Evolutionary conservation across 1,284 basidiomycete species (phyloP).

Genomic region (Ceratobasidium sp.): DNA sequence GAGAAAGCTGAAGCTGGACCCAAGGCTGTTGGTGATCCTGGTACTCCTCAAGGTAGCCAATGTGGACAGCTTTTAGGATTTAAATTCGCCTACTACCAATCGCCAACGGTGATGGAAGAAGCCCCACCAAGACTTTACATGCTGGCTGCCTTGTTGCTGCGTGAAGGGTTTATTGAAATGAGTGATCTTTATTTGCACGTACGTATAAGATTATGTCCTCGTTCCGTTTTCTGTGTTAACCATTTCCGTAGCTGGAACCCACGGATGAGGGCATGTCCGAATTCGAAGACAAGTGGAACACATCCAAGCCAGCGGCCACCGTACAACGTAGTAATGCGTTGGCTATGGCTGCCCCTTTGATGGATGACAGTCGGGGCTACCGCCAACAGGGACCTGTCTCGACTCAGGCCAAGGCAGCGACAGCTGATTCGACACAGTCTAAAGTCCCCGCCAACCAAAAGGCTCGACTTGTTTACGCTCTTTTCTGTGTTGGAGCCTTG

Average conservation of each 20-base stretch:
- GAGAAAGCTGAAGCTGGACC: slow-evolving; percentile 55
- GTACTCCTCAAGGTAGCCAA: slow-evolving; percentile 38
- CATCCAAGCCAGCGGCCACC: slow-evolving; percentile 65
- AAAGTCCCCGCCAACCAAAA: slow-evolving; percentile 79
- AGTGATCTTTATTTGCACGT: slow-evolving; percentile 89
- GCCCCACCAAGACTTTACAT: slow-evolving; percentile 79
- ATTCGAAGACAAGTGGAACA: slow-evolving; percentile 69
- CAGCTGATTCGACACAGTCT: slow-evolving; percentile 53
- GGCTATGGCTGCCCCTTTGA: slow-evolving; percentile 87
- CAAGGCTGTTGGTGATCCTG: slow-evolving; percentile 1
- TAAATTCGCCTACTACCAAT: slow-evolving; percentile 90
- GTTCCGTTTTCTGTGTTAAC: slow-evolving; percentile 45
- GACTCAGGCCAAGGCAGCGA: slow-evolving; percentile 54
- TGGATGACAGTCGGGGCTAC: slow-evolving; percentile 58
- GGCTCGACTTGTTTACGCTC: slow-evolving; percentile 75
- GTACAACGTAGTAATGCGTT: slow-evolving; percentile 66
- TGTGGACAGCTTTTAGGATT: slow-evolving; percentile 89
- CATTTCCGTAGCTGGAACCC: slow-evolving; percentile 66
- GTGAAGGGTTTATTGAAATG: slow-evolving; percentile 82
- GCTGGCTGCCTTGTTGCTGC: slow-evolving; percentile 84
- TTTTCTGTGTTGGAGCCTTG: slow-evolving; percentile 84
- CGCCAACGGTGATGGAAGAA: slow-evolving; percentile 58
- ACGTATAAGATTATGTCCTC: slow-evolving; percentile 45
- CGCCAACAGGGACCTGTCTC: slow-evolving; percentile 43
- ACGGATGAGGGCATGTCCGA: slow-evolving; percentile 74